A percentile compares a stretch with the other conserved stretches of the same genome.
Evolutionary conservation across 805 yeast species (phyloP).

Genomic region (Candida sithepensis): DNA sequence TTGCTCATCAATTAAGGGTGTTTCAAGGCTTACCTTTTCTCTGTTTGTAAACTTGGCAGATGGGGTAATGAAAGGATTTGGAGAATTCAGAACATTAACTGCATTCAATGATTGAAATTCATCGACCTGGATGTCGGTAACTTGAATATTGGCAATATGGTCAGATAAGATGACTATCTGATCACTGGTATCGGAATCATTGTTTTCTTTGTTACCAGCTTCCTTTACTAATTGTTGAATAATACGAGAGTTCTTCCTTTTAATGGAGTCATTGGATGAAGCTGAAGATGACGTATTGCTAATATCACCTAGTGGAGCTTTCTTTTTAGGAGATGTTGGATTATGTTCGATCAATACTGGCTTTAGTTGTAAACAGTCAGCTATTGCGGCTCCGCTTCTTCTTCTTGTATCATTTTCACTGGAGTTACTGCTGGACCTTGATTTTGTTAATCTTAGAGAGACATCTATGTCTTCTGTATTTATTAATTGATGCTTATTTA

Average conservation of each 20-base stretch:
- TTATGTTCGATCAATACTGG: conserved; percentile 27
- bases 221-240: conserved; percentile 32
- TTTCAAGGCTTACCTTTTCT: not conserved
- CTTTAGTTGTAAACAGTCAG: conserved; percentile 20
- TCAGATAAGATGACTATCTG: not conserved
- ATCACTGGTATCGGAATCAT: conserved; percentile 6
- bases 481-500: not conserved
- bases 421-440: not conserved
- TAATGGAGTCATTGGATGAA: not conserved
- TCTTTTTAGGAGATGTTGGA: conserved; percentile 25
- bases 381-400: conserved; percentile 11
- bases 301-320: conserved; percentile 9
- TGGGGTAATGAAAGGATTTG: conserved; percentile 32
- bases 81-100: conserved; percentile 9
- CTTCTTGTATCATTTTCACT: conserved; percentile 1
- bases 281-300: conserved; percentile 7
- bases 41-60: conserved; percentile 7
- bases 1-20: conserved; percentile 4
- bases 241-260: conserved; percentile 22
- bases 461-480: not conserved
- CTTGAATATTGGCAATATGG: not conserved
- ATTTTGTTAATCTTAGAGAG: not conserved
- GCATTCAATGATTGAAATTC: not conserved
- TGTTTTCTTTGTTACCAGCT: conserved; percentile 24
- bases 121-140: not conserved